phyloP scores from a whole-genome alignment of 345 rosid species.

The Raphanus raphanistrum region DNA sequence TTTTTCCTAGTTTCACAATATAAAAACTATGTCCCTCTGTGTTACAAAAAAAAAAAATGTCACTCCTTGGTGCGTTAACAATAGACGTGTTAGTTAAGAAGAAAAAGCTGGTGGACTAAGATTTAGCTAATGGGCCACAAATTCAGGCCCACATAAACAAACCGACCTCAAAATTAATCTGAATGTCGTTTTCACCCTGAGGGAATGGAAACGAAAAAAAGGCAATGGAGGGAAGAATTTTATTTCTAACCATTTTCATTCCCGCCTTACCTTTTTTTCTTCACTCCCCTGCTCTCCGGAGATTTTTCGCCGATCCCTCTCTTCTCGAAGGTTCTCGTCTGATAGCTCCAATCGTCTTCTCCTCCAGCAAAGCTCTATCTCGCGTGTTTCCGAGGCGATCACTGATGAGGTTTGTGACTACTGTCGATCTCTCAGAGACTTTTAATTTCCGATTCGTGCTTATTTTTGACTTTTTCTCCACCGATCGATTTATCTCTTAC shows the following conservation, averaged over 20 bases:
- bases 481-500: background rate
- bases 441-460: background rate
- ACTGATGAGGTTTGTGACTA: background rate
- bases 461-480: background rate
- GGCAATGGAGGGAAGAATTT: background rate
- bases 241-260: background rate
- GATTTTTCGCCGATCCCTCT: background rate
- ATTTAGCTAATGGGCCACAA: background rate
- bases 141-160: background rate
- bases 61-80: background rate
- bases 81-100: background rate
- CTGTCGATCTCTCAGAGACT: background rate
- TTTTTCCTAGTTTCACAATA: too few species aligned
- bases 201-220: background rate
- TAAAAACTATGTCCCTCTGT: too few species aligned
- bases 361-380: background rate
- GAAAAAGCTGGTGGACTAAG: background rate
- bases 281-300: background rate
- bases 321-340: background rate
- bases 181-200: background rate
- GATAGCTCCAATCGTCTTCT: constrained; percentile 1
- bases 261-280: background rate
- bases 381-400: background rate
- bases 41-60: background rate
- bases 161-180: background rate